Percentiles rank a stretch among this genome's conserved stretches.
These are phyloP conservation scores for Volvariella volvacea DNA, from an alignment of 1,284 basidiomycete species.

Conservation along the genomic window DNA sequence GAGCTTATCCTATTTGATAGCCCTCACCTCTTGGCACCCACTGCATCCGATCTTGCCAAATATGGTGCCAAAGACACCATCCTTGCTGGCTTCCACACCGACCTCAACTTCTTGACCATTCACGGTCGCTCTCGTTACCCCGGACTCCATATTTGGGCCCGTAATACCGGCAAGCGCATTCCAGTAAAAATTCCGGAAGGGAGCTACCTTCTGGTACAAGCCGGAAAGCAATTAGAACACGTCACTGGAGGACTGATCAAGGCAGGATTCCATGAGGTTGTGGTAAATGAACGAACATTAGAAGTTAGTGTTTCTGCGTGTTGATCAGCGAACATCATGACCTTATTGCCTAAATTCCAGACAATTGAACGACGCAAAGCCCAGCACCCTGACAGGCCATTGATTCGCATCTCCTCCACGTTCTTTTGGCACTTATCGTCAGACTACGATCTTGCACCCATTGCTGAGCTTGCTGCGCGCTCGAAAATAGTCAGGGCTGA, in stretches of 20 bases:
- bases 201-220: slow-evolving; percentile 75
- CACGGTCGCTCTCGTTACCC: slow-evolving; percentile 86
- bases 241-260: slow-evolving; percentile 82
- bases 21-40: slow-evolving; percentile 85
- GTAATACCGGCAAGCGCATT: slow-evolving; percentile 85
- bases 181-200: slow-evolving; percentile 75
- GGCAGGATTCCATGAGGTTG: slow-evolving; percentile 91
- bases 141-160: slow-evolving; percentile 85
- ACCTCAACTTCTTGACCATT: slow-evolving; percentile 81
- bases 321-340: neutral
- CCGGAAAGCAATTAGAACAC: slow-evolving; percentile 90
- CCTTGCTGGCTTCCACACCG: slow-evolving; percentile 87
- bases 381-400: slow-evolving; percentile 65
- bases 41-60: slow-evolving; percentile 79
- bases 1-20: slow-evolving; percentile 29
- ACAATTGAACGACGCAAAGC: slow-evolving; percentile 56
- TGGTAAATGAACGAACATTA: slow-evolving; percentile 76
- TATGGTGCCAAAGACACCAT: slow-evolving; percentile 76
- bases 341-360: slow-evolving; percentile 27
- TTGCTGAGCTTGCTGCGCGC: slow-evolving; percentile 46
- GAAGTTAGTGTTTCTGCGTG: slow-evolving; percentile 35
- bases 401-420: slow-evolving; percentile 88
- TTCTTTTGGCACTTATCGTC: slow-evolving; percentile 93
- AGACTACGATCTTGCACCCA: slow-evolving; percentile 67
- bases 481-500: slow-evolving; percentile 33